Base-by-base conservation (phyloP, 495 filamentous ascomycete genomes). In the Geopyxis carbonaria region DNA sequence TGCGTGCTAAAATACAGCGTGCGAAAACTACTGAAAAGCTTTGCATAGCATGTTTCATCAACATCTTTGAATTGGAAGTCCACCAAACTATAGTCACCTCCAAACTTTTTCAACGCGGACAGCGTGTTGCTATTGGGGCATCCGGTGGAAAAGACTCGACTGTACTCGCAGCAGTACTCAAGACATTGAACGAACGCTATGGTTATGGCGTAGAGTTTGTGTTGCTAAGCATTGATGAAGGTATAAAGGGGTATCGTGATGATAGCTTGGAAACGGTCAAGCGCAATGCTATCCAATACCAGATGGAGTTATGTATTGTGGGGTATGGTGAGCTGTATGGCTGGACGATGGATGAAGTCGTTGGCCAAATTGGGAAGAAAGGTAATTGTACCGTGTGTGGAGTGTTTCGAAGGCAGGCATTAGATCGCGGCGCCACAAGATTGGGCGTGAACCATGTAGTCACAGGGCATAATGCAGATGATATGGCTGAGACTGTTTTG, bases 311-410 rank as follows among this genome's bases (percentile, higher is more conserved):
- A 22, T 77, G 77, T 49, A 89, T 97, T 32, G 72, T 97, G 19
- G 80, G 87, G 30, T 97, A 97, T 57, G 76, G 73, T 25, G 87
- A 95, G 57, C 66, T 97, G 3, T 97, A 95, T 57, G 89, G 91
- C 2, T 97, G 89, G 89, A 94, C 86, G 7, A 97, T 97, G 89
- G 89, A 97, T 58, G 80, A 94, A 49, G 89, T 97, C 9, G 89
- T 97, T 2, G 75, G 78, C 50, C 80, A 89, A 41, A 79, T 95
- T 35, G 91, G 91, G 19, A 94, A 94, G 59, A 94, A 93, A 61
- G 91, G 91, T 25, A 97, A 95, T 60, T 97, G 89, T 65, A 97
- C 89, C 22, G 95, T 95, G 57, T 97, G 89, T 53, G 89, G 89
- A 3, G 89, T 97, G 22, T 97, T 97, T 52, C 71, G 89, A 9